Base-by-base conservation (phyloP, 108 stramenopile genomes). In the Skeletonema potamos region DNA sequence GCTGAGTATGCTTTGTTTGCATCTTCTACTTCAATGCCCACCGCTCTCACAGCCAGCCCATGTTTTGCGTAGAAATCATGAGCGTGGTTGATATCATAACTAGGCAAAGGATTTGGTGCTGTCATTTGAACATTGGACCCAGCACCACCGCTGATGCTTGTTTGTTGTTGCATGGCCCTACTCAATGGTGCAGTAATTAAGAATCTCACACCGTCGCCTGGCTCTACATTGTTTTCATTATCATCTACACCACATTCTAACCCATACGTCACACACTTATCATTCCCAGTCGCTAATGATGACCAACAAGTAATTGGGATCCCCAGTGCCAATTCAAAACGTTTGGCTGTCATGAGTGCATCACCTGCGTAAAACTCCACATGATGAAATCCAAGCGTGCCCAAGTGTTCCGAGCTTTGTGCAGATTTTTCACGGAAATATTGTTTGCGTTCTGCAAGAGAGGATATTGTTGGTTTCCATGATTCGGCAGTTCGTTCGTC, bases 321-420 rank as follows among this genome's bases (percentile, higher is more conserved):
- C 0, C 86, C 86, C 27, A 87, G 60, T 2, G 82, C 79, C 57
- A 67, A 32, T 34, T 76, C 74, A 48, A 87, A 83, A 56, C 79
- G 82, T 34, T 73, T 44, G 39, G 86, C 82, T 32, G 70, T 70
- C 54, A 58, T 81, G 13, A 70, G 54, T 18, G 86, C 86, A 37
- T 87, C 86, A 0, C 84, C 82, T 24, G 82, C 74, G 71, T 87
- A 87, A 71, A 87, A 87, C 73, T 87, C 86, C 10, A 87, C 69
- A 72, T 87, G 86, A 72, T 87, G 86, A 59, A 87, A 87, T 5
- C 77, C 81, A 13, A 79, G 18, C 10, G 84, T 80, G 51, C 82
- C 82, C 43, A 87, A 83, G 32, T 44, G 71, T 37, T 84, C 86
- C 9, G 81, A 58, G 44, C 12, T 37, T 27, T 68, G 17, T 10